Percentiles rank a stretch among this genome's conserved stretches.
phyloP scores from a whole-genome alignment of 2,329 filamentous ascomycete genomes.

The Lecanicillium sp. region DNA sequence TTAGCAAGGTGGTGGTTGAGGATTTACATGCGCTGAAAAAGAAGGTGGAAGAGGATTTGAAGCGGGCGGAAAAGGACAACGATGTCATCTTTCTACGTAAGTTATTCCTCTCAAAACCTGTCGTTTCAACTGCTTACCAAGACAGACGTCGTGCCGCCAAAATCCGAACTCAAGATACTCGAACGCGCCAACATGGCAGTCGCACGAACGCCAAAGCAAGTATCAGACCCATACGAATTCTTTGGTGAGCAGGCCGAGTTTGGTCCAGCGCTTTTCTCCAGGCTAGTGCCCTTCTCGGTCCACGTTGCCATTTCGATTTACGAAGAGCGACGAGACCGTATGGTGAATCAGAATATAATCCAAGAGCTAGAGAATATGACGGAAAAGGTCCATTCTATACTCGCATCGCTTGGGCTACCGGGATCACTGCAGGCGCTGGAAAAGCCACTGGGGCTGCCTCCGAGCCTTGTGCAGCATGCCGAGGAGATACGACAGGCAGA shows the following conservation, averaged over 20 bases:
- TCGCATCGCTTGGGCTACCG: slow-evolving; percentile 78
- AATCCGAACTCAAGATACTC: slow-evolving; percentile 76
- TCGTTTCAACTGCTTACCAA: slow-evolving; percentile 25
- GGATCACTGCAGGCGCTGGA: slow-evolving; percentile 91
- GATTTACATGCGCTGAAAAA: slow-evolving; percentile 79
- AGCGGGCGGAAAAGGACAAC: slow-evolving; percentile 91
- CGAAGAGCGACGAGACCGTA: slow-evolving; percentile 79
- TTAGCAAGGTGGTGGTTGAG: slow-evolving; percentile 72
- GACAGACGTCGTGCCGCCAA: slow-evolving; percentile 71
- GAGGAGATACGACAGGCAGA: slow-evolving; percentile 92
- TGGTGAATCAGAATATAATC: slow-evolving; percentile 83
- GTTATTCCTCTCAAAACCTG: slow-evolving; percentile 17
- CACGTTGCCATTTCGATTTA: slow-evolving; percentile 95
- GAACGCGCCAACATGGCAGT: slow-evolving; percentile 86
- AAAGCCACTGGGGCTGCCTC: slow-evolving; percentile 84
- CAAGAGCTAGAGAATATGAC: slow-evolving; percentile 77
- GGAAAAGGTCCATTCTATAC: slow-evolving; percentile 65
- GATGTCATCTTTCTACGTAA: slow-evolving; percentile 84
- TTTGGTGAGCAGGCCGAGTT: slow-evolving; percentile 75
- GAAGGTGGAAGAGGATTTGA: slow-evolving; percentile 77
- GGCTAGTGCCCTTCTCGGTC: slow-evolving; percentile 89
- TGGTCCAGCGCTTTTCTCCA: slow-evolving; percentile 78
- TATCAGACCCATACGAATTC: slow-evolving; percentile 70
- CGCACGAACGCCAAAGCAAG: slow-evolving; percentile 69
- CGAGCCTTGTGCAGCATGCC: slow-evolving; percentile 77